Evolutionary conservation across 306 rosid genomes (phyloP).

Genomic region (Herpetospermum pedunculosum): DNA sequence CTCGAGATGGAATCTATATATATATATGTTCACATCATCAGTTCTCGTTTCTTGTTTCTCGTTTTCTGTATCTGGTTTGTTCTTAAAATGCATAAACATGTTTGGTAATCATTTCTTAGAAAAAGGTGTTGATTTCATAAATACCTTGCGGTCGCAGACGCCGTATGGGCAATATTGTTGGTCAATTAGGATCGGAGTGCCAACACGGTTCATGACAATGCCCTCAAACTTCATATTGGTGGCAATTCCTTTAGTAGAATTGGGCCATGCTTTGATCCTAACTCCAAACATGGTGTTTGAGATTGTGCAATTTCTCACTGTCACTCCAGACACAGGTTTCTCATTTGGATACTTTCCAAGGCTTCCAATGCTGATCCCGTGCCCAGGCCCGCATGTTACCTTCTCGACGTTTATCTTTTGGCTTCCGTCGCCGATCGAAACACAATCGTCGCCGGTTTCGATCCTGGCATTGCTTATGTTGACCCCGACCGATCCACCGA

Average conservation of each 20-base stretch:
- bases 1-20: conserved; percentile 21
- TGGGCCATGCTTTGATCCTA: conserved; percentile 17
- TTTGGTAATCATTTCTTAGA: no score
- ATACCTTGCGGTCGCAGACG: neutral
- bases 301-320: conserved; percentile 5
- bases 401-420: conserved; percentile 4
- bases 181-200: conserved; percentile 15
- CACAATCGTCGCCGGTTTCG: conserved; percentile 33
- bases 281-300: conserved; percentile 11
- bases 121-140: no score
- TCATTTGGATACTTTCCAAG: conserved; percentile 15
- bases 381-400: conserved; percentile 34
- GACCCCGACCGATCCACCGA: conserved; percentile 25
- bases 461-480: conserved; percentile 15
- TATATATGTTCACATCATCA: no score
- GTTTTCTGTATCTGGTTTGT: no score
- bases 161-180: conserved; percentile 10
- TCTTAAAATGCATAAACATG: no score
- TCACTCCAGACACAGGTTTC: conserved; percentile 5
- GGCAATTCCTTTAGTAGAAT: neutral
- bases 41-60: no score
- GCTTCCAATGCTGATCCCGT: conserved; percentile 44
- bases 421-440: conserved; percentile 41
- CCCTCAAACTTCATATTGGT: conserved; percentile 12
- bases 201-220: conserved; percentile 11